Percentiles rank a stretch among this genome's conserved stretches.
Conservation (phyloP, 176 grass and related monocot genomes). For the Oryza coarctata region DNA sequence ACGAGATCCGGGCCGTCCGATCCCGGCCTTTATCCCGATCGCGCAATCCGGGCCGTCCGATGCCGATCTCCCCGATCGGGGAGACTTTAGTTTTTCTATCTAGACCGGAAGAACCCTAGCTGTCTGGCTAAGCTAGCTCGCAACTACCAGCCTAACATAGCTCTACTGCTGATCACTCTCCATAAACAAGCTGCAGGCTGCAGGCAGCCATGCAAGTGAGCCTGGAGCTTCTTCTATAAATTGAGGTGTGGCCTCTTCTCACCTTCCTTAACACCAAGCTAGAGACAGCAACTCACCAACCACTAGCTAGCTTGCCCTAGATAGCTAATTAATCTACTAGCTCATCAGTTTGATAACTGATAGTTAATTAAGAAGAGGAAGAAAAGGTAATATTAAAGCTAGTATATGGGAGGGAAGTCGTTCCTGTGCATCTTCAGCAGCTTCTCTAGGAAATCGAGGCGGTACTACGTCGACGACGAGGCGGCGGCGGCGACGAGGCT, state of each 20-base stretch:
- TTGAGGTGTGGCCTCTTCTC: conserved; percentile 36
- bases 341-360: too few relatives aligned
- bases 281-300: conserved; percentile 41
- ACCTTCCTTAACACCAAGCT: conserved; percentile 35
- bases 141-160: conserved; percentile 31
- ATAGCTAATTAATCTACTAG: not conserved
- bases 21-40: conserved; percentile 3
- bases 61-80: conserved; percentile 32
- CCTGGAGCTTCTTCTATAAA: conserved; percentile 36
- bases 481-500: conserved; percentile 23
- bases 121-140: not conserved
- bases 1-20: not conserved
- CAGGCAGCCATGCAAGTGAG: conserved; percentile 29
- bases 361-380: not conserved
- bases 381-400: not conserved
- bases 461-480: conserved; percentile 42
- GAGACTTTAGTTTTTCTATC: conserved; percentile 20
- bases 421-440: conserved; percentile 79
- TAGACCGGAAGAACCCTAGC: conserved; percentile 33
- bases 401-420: conserved; percentile 67
- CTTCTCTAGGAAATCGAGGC: conserved; percentile 62
- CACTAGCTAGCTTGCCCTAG: not conserved
- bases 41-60: not conserved
- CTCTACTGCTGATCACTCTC: not conserved
- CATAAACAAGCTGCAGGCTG: too few relatives aligned